Evolutionary conservation across 140 eudicot genomes (phyloP).

Genomic region (Erigeron philadelphicus): DNA sequence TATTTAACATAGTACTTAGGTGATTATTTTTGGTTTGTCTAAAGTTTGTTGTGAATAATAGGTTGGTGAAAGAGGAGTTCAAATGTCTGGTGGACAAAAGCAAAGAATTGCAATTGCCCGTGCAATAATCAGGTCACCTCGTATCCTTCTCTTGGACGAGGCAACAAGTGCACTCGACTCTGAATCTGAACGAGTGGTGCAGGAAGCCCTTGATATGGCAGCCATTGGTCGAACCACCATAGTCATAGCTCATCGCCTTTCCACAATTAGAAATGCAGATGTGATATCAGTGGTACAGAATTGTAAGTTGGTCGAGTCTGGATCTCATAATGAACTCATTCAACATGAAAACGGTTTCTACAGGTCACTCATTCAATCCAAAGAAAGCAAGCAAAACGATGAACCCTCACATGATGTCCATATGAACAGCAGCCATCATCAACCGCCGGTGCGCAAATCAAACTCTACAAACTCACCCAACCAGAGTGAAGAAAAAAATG

Average conservation of each 20-base stretch:
- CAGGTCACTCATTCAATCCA: neutral
- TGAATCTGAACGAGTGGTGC: constrained; percentile 28
- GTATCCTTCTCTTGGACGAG: constrained; percentile 32
- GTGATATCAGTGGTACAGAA: neutral
- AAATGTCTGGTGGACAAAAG: constrained; percentile 30
- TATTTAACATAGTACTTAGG: too few relatives aligned
- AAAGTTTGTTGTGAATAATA: neutral
- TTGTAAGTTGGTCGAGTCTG: neutral
- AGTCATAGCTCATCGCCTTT: constrained; percentile 30
- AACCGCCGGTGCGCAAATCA: neutral
- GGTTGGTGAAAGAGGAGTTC: constrained; percentile 34
- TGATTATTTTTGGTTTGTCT: neutral
- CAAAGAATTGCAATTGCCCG: constrained; percentile 31
- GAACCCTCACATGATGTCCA: neutral
- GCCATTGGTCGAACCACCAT: constrained; percentile 26
- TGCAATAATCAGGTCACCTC: constrained; percentile 31
- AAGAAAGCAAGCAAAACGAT: neutral
- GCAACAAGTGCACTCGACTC: constrained; percentile 38
- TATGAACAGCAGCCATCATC: neutral
- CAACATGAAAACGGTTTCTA: neutral
- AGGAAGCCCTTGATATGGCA: constrained; percentile 22
- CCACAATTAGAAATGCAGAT: constrained; percentile 20
- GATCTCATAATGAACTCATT: neutral
- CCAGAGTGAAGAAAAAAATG: neutral
- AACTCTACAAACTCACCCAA: neutral